Evolutionary conservation across 805 yeast species (phyloP).

Genomic region (Candida odintsovae): DNA sequence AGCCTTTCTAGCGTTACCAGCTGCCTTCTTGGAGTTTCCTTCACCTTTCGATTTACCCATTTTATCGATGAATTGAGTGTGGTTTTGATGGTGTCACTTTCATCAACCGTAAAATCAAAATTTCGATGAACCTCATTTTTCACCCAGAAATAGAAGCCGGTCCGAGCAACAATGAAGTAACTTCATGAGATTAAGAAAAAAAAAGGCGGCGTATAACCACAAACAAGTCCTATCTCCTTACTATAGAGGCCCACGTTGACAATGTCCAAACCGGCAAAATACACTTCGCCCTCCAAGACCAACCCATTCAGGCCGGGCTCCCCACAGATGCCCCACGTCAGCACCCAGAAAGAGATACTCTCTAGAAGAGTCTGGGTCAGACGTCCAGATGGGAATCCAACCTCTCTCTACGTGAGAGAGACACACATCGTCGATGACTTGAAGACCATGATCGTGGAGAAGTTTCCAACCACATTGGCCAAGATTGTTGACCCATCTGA

Average conservation of each 20-base stretch:
- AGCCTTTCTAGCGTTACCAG: constrained; percentile 63
- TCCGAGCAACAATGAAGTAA: not conserved
- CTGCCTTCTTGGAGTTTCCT: constrained; percentile 51
- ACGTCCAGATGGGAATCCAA: constrained; percentile 49
- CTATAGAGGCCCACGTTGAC: too few species aligned
- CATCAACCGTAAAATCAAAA: too few species aligned
- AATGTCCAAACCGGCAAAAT: constrained; percentile 6
- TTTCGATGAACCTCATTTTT: not conserved
- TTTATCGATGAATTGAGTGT: not conserved
- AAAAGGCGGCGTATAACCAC: too few species aligned
- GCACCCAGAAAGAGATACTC: constrained; percentile 9
- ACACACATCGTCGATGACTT: constrained; percentile 77
- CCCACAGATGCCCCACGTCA: constrained; percentile 12
- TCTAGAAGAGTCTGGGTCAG: constrained; percentile 51
- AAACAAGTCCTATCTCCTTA: too few species aligned
- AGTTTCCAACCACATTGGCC: constrained; percentile 64
- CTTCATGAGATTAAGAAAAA: too few species aligned
- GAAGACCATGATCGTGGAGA: constrained; percentile 55
- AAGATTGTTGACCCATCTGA: constrained; percentile 66
- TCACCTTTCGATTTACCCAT: constrained; percentile 27
- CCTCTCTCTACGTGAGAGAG: constrained; percentile 58
- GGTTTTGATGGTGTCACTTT: not conserved
- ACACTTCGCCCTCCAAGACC: constrained; percentile 11
- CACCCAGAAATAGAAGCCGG: not conserved
- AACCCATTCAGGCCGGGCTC: constrained; percentile 3